phyloP scores from a whole-genome alignment of 2,329 filamentous ascomycete species.

The Penicillium sp. region DNA sequence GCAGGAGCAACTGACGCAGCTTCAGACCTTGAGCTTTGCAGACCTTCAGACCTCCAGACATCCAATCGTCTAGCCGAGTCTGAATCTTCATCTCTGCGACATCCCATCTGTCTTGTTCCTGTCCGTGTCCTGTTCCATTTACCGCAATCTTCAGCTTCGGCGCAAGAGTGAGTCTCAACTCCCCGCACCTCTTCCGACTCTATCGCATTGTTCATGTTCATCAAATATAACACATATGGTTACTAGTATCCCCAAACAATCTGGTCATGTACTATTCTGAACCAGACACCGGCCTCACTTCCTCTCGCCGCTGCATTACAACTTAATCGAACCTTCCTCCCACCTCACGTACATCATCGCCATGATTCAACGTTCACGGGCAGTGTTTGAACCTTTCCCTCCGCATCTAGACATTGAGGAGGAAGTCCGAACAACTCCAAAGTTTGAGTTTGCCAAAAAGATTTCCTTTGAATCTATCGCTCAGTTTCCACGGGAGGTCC shows the following conservation, averaged over 20 bases:
- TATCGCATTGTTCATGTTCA: background rate
- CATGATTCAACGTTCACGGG: conserved; percentile 59
- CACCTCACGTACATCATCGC: background rate
- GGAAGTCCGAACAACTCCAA: conserved; percentile 77
- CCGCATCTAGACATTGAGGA: conserved; percentile 79
- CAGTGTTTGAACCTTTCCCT: conserved; percentile 85
- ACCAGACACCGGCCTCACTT: background rate
- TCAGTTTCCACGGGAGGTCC: conserved; percentile 74
- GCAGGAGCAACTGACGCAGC: background rate
- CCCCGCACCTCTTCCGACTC: background rate
- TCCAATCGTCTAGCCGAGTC: background rate
- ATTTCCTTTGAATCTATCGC: conserved; percentile 81
- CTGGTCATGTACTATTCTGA: background rate
- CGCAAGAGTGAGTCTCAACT: conserved; percentile 6
- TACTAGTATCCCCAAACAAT: background rate
- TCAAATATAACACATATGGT: background rate
- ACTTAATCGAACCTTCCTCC: background rate
- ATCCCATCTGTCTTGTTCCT: background rate
- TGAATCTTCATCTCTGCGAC: background rate
- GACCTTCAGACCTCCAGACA: background rate
- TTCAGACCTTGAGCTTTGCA: background rate
- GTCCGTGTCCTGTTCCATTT: background rate
- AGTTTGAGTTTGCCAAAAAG: conserved; percentile 85
- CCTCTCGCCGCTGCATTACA: background rate
- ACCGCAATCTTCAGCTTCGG: background rate